These are phyloP conservation scores for Ampelomyces quisqualis DNA, from an alignment of 2,329 filamentous ascomycete species.

Conservation along the genomic window DNA sequence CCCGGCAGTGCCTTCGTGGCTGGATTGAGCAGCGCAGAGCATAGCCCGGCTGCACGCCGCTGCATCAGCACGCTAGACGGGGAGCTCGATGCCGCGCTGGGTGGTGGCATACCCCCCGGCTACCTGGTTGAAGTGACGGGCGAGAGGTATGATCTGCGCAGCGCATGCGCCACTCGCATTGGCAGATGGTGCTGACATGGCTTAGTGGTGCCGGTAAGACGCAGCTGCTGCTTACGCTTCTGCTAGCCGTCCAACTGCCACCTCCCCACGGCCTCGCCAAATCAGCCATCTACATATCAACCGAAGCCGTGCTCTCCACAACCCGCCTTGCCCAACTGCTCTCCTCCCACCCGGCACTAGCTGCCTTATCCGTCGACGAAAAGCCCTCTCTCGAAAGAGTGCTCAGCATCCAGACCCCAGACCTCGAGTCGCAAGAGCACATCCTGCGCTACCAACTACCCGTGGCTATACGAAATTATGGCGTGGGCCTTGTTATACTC, in stretches of 20 bases:
- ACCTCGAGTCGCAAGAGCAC: conserved; percentile 93
- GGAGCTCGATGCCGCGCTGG: conserved; percentile 67
- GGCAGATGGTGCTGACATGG: conserved; percentile 8
- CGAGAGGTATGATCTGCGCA: conserved; percentile 61
- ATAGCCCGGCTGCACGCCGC: conserved; percentile 47
- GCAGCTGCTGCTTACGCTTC: conserved; percentile 81
- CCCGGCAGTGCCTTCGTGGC: conserved; percentile 18
- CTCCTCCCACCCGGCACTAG: conserved; percentile 62
- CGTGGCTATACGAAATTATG: conserved; percentile 72
- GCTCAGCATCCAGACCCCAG: conserved; percentile 77
- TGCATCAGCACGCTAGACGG: conserved; percentile 80
- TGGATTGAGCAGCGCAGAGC: conserved; percentile 8
- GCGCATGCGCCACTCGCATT: neutral
- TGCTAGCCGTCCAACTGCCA: conserved; percentile 81
- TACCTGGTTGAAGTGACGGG: conserved; percentile 87
- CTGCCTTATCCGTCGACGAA: conserved; percentile 42
- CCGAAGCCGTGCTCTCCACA: conserved; percentile 83
- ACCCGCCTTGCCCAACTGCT: conserved; percentile 79
- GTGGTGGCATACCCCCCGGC: conserved; percentile 77
- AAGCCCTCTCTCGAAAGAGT: conserved; percentile 72
- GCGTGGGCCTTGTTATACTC: conserved; percentile 78
- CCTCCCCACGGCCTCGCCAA: conserved; percentile 68
- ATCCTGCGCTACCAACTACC: conserved; percentile 92
- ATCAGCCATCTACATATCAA: conserved; percentile 89
- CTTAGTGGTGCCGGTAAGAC: conserved; percentile 85